Evolutionary conservation across 768 basidiomycete genomes (phyloP).

Genomic region (Boletus huronensis): DNA sequence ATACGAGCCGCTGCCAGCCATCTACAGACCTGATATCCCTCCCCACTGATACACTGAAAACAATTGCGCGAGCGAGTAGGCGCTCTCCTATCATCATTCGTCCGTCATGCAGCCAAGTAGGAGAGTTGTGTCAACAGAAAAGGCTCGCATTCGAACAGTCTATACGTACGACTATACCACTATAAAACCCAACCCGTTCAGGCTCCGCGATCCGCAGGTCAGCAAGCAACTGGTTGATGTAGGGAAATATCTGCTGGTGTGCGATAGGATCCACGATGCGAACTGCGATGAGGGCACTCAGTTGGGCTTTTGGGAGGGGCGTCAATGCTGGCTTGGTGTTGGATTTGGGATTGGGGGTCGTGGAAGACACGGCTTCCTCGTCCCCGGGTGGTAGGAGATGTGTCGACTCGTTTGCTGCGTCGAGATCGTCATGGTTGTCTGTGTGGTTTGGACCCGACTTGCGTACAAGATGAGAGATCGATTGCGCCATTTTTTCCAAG

Average conservation of each 20-base stretch:
- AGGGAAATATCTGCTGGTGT: conserved; percentile 62
- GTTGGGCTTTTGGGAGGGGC: conserved; percentile 44
- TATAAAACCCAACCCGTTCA: conserved; percentile 61
- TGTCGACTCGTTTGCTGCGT: conserved; percentile 10
- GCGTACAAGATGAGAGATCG: neutral
- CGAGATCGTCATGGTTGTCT: neutral
- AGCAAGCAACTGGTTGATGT: conserved; percentile 61
- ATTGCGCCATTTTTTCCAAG: neutral
- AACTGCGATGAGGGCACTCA: conserved; percentile 39
- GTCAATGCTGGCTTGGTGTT: neutral
- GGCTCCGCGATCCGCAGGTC: conserved; percentile 51
- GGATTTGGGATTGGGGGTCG: too few species aligned
- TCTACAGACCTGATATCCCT: conserved; percentile 8
- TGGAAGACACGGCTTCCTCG: conserved; percentile 1
- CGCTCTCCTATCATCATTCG: conserved; percentile 46
- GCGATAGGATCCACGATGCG: conserved; percentile 58
- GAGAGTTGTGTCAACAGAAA: neutral
- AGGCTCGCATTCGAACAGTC: conserved; percentile 9
- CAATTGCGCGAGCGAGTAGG: conserved; percentile 58
- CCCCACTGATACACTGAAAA: conserved; percentile 63
- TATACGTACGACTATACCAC: conserved; percentile 51
- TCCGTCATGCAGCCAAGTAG: neutral
- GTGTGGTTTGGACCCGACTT: too few species aligned
- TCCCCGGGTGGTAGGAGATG: conserved; percentile 10
- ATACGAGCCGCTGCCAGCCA: neutral